Evolutionary conservation across 495 filamentous ascomycete species (phyloP).

Genomic region (Penicillium ucsense): DNA sequence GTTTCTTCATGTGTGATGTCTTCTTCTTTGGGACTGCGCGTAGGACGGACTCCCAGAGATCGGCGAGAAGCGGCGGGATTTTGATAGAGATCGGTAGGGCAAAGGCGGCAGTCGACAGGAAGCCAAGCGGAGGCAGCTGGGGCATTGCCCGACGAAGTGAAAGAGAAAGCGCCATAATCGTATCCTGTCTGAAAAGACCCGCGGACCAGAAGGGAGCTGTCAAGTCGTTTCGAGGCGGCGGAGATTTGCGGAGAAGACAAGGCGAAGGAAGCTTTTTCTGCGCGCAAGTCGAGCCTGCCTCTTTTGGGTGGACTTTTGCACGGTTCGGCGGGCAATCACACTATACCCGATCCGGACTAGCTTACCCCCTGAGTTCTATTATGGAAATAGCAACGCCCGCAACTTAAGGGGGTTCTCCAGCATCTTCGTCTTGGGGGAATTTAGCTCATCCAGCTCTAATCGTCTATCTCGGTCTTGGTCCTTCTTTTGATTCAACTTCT

Average conservation of each 20-base stretch:
- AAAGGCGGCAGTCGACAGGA: slow-evolving; percentile 11
- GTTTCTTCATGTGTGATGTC: slow-evolving; percentile 93
- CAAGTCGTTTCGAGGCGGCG: neutral
- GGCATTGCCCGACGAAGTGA: slow-evolving; percentile 10
- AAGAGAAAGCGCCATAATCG: slow-evolving; percentile 1
- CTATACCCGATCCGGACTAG: slow-evolving; percentile 29
- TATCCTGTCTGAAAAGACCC: neutral
- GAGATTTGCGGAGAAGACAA: neutral
- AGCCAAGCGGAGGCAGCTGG: slow-evolving; percentile 9
- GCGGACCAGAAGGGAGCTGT: neutral
- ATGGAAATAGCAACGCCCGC: slow-evolving; percentile 21
- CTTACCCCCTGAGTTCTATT: slow-evolving; percentile 29
- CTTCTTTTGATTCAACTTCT: slow-evolving; percentile 1
- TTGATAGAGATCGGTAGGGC: slow-evolving; percentile 27
- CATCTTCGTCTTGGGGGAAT: slow-evolving; percentile 13
- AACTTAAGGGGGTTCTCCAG: slow-evolving; percentile 28
- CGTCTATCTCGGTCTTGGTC: slow-evolving; percentile 11
- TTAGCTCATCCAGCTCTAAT: neutral
- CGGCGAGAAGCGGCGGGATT: slow-evolving; percentile 51
- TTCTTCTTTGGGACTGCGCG: slow-evolving; percentile 97
- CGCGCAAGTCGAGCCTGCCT: slow-evolving; percentile 5
- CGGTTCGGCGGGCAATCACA: slow-evolving; percentile 11
- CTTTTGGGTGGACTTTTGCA: slow-evolving; percentile 13
- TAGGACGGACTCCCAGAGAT: slow-evolving; percentile 86
- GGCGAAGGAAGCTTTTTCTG: slow-evolving; percentile 1